phyloP scores from a whole-genome alignment of 2,329 filamentous ascomycete genomes.

The Sporothrix pallida region DNA sequence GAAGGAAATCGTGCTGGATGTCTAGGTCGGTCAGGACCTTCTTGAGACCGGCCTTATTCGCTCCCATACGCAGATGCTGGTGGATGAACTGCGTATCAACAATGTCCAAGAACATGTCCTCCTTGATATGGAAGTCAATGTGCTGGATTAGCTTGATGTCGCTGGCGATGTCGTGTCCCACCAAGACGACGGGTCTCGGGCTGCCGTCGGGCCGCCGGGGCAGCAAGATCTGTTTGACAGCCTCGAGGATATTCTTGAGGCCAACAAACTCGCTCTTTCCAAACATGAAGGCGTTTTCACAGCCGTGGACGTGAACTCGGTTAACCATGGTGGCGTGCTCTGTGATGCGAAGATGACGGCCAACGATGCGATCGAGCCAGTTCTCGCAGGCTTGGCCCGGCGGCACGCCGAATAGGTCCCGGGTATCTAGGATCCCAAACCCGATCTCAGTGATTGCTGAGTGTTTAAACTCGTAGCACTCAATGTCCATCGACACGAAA shows the following conservation, averaged over 20 bases:
- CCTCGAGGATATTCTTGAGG: conserved; percentile 44
- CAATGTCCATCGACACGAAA: conserved; percentile 81
- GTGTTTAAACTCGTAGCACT: conserved; percentile 74
- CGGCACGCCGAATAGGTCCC: conserved; percentile 55
- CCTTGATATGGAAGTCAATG: conserved; percentile 66
- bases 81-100: conserved; percentile 78
- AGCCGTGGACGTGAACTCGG: conserved; percentile 69
- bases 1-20: conserved; percentile 68
- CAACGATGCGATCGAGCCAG: conserved; percentile 72
- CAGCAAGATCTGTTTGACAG: conserved; percentile 42
- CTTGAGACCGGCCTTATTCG: conserved; percentile 61
- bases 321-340: conserved; percentile 74
- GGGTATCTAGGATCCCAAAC: conserved; percentile 78
- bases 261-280: conserved; percentile 54
- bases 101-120: conserved; percentile 64
- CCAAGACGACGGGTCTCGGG: conserved; percentile 65
- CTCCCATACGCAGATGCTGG: conserved; percentile 61
- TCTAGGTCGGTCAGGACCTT: conserved; percentile 68
- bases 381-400: conserved; percentile 67
- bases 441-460: conserved; percentile 82
- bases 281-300: conserved; percentile 76
- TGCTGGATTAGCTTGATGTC: conserved; percentile 72
- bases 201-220: conserved; percentile 11
- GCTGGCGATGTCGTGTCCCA: conserved; percentile 73
- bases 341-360: conserved; percentile 75